Evolutionary conservation across 345 rosid genomes (phyloP).

Genomic region (Salix purpurea): DNA sequence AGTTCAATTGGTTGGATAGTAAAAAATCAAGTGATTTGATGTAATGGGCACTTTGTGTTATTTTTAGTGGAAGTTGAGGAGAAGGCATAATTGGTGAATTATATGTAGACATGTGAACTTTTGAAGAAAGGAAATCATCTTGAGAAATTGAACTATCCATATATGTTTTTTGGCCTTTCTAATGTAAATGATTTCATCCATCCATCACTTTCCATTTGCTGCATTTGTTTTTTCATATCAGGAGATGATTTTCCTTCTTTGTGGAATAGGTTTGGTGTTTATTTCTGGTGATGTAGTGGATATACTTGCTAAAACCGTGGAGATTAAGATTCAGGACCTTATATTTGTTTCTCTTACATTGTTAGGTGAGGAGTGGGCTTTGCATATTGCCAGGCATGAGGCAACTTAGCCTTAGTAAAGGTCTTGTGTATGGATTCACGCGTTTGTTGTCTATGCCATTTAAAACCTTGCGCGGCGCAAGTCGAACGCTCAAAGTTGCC

Average conservation of each 20-base stretch:
- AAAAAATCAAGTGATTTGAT: background rate
- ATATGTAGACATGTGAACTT: background rate
- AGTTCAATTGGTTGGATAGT: background rate
- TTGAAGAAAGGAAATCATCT: background rate
- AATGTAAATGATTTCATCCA: background rate
- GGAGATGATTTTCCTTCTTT: background rate
- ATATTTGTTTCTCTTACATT: background rate
- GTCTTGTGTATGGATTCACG: constrained; percentile 76
- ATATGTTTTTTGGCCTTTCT: background rate
- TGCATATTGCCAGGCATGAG: constrained; percentile 79
- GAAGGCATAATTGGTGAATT: background rate
- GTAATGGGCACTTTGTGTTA: background rate
- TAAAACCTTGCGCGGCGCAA: constrained; percentile 85
- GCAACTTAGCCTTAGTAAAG: constrained; percentile 81
- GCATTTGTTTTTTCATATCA: background rate
- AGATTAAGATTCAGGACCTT: background rate
- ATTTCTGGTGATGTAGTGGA: background rate
- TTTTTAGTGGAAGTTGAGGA: background rate
- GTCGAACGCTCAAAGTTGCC: constrained; percentile 75
- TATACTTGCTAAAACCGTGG: background rate
- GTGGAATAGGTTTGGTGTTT: background rate
- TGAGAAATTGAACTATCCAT: background rate
- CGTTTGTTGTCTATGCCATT: constrained; percentile 70
- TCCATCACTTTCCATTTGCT: background rate
- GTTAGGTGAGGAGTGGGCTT: constrained; percentile 68